Conservation (phyloP, 1,284 basidiomycete genomes). For the Puccinia sorghi region DNA sequence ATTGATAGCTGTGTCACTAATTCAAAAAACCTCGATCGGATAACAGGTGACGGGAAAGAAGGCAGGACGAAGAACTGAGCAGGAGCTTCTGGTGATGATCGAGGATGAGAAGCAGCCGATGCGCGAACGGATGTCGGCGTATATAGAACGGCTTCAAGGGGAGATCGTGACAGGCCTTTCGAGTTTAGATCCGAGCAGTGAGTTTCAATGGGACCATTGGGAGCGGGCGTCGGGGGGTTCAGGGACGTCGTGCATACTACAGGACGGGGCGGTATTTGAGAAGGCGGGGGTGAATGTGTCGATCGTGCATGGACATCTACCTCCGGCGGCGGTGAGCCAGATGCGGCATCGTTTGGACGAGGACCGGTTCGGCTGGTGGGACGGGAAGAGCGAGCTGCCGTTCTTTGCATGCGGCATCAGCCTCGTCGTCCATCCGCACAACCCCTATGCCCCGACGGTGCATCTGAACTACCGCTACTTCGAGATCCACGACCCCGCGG, state of each 20-base stretch:
- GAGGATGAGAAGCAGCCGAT: conserved; percentile 62
- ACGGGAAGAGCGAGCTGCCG: conserved; percentile 67
- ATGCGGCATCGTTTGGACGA: conserved; percentile 69
- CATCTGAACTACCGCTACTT: conserved; percentile 99
- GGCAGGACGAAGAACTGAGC: neutral
- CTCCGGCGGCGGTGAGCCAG: conserved; percentile 83
- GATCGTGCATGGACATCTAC: conserved; percentile 83
- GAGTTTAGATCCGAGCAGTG: conserved; percentile 70
- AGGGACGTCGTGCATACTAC: conserved; percentile 84
- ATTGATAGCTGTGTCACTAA: no score
- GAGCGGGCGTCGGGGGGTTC: conserved; percentile 77
- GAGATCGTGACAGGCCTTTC: conserved; percentile 79
- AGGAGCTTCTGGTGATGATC: neutral
- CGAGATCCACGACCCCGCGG: conserved; percentile 62
- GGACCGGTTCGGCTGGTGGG: conserved; percentile 52
- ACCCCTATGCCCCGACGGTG: conserved; percentile 68
- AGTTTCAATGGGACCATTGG: conserved; percentile 87
- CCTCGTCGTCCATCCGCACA: conserved; percentile 88
- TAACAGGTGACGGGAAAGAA: neutral
- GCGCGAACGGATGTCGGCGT: conserved; percentile 77
- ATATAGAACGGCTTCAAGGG: conserved; percentile 77
- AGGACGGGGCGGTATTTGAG: conserved; percentile 74
- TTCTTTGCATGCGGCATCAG: conserved; percentile 92
- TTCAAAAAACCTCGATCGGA: neutral
- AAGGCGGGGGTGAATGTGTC: conserved; percentile 97